A percentile compares a stretch with the other conserved stretches of the same genome.
These are phyloP conservation scores for Triticum urartu DNA, from an alignment of 176 grass and related monocot species.

Conservation along the genomic window DNA sequence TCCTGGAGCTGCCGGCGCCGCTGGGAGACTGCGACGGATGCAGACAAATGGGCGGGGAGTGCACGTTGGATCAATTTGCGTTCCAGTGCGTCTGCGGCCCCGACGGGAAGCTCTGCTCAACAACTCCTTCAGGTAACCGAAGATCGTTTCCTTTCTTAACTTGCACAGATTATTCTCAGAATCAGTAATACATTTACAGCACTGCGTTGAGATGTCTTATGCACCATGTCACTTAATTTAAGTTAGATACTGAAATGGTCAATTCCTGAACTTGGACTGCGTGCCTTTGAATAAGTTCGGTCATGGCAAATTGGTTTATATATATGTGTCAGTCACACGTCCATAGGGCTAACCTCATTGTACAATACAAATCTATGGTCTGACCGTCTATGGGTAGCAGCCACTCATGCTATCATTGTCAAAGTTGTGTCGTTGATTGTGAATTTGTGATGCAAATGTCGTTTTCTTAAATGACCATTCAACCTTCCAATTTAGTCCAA, in stretches of 20 bases:
- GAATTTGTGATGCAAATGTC: not conserved
- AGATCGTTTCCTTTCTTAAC: not conserved
- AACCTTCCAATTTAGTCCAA: not conserved
- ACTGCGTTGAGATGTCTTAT: not conserved
- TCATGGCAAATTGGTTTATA: not conserved
- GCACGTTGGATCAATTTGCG: slow-evolving; percentile 6
- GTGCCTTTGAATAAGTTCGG: not conserved
- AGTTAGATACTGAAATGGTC: not conserved
- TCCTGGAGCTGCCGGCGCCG: slow-evolving; percentile 9
- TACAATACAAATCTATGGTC: not conserved
- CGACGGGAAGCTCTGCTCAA: slow-evolving; percentile 11
- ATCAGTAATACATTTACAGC: not conserved
- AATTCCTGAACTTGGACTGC: not conserved
- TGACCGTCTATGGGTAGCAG: not conserved
- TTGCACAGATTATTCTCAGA: not conserved
- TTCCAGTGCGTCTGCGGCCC: slow-evolving; percentile 48
- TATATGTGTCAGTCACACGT: not conserved
- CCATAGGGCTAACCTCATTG: not conserved
- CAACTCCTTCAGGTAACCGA: not conserved
- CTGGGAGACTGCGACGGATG: slow-evolving; percentile 17
- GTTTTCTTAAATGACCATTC: not conserved
- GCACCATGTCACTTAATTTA: not conserved
- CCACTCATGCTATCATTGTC: not conserved
- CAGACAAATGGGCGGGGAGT: slow-evolving; percentile 20
- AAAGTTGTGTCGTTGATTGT: not conserved